Conservation (phyloP, 1,284 basidiomycete genomes). For the Phylloboletellus chloephorus region DNA sequence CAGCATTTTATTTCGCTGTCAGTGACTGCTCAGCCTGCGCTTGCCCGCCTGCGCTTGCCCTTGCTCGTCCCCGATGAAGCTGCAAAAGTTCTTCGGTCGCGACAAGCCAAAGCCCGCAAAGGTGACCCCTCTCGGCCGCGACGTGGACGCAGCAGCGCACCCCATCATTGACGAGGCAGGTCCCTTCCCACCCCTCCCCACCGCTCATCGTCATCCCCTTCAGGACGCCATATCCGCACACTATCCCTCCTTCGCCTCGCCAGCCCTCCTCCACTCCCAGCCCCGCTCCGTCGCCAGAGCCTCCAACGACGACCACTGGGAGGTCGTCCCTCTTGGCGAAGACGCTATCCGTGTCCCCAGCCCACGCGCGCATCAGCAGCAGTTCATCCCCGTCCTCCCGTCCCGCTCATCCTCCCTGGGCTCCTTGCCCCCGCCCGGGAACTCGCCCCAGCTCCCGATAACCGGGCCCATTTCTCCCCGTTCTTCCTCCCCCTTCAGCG, state of each 20-base stretch:
- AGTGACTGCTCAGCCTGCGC: background rate
- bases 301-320: conserved; percentile 46
- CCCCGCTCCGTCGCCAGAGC: conserved; percentile 25
- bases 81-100: conserved; percentile 43
- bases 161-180: conserved; percentile 26
- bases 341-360: conserved; percentile 20
- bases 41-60: background rate
- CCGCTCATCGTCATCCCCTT: background rate
- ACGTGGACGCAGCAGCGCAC: conserved; percentile 31
- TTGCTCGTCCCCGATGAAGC: conserved; percentile 34
- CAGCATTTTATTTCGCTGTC: conserved; percentile 4
- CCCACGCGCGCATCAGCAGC: conserved; percentile 27
- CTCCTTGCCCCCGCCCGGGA: conserved; percentile 36
- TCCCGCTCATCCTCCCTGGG: conserved; percentile 45
- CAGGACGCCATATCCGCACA: conserved; percentile 26
- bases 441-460: conserved; percentile 35
- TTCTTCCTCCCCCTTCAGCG: conserved; percentile 42
- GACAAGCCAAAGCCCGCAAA: conserved; percentile 42
- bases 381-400: conserved; percentile 34
- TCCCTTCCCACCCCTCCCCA: background rate
- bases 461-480: conserved; percentile 24
- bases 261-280: conserved; percentile 1
- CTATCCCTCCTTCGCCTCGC: conserved; percentile 14
- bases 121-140: conserved; percentile 28
- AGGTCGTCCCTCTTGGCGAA: conserved; percentile 32